These are phyloP conservation scores for Amphibolis antarctica DNA, from an alignment of 106 monocot species.

Conservation along the genomic window DNA sequence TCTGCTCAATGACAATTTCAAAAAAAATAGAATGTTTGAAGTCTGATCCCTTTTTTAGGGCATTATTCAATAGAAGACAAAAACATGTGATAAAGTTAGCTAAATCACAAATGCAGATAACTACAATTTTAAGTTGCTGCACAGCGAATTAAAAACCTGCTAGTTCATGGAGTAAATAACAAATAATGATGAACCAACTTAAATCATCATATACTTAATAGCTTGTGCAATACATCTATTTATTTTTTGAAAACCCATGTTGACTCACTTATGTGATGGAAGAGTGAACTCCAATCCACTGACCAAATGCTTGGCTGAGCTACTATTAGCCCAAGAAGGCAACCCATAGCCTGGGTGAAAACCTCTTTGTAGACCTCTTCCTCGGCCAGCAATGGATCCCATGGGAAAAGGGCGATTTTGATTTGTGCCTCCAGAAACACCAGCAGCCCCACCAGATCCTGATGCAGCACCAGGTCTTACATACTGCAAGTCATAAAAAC, in stretches of 20 bases:
- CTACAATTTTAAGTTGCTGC: no score
- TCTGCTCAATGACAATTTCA: no score
- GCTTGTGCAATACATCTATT: background rate
- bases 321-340: constrained; percentile 42
- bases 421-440: constrained; percentile 28
- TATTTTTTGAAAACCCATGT: background rate
- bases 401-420: constrained; percentile 51
- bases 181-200: no score
- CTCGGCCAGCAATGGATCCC: constrained; percentile 39
- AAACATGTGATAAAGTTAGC: no score
- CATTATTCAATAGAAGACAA: no score
- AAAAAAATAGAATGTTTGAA: no score
- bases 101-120: no score
- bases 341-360: constrained; percentile 42
- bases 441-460: constrained; percentile 34
- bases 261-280: constrained; percentile 82
- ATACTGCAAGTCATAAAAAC: constrained; percentile 47
- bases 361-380: constrained; percentile 50
- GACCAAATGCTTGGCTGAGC: constrained; percentile 42
- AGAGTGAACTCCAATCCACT: constrained; percentile 83
- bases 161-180: no score
- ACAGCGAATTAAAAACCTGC: no score
- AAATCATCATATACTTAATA: background rate
- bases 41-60: no score
- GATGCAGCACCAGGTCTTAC: constrained; percentile 63